phyloP scores from a whole-genome alignment of 805 yeast species.

The Nakazawaea sp. region DNA sequence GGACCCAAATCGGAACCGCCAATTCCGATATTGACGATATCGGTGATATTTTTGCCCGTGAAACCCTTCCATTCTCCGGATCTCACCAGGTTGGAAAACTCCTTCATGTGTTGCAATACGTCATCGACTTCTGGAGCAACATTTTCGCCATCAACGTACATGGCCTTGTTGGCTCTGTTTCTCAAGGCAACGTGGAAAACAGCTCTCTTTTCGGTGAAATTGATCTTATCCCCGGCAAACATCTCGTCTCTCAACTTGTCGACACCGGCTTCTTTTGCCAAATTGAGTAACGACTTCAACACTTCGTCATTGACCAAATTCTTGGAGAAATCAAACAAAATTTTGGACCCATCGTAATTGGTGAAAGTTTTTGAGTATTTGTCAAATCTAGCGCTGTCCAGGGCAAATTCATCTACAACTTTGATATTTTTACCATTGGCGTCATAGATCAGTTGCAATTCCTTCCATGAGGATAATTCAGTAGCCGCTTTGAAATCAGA shows the following conservation, averaged over 20 bases:
- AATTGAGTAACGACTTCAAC: constrained; percentile 53
- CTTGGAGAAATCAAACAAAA: constrained; percentile 92
- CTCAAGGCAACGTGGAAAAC: constrained; percentile 96
- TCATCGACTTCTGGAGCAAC: constrained; percentile 89
- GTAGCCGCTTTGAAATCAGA: constrained; percentile 53
- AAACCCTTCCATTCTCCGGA: constrained; percentile 96
- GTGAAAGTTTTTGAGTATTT: constrained; percentile 72
- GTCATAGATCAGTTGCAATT: constrained; percentile 66
- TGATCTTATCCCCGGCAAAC: constrained; percentile 91
- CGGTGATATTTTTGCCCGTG: constrained; percentile 90
- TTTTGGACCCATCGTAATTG: constrained; percentile 83
- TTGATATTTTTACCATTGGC: constrained; percentile 62
- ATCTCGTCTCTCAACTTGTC: constrained; percentile 82
- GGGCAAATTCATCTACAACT: constrained; percentile 70
- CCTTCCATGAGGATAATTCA: constrained; percentile 80
- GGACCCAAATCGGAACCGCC: constrained; percentile 99
- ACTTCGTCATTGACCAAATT: constrained; percentile 87
- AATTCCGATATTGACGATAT: constrained; percentile 95
- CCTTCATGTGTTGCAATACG: constrained; percentile 94
- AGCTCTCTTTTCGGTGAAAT: constrained; percentile 94
- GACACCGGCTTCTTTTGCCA: constrained; percentile 88
- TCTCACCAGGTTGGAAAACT: constrained; percentile 84
- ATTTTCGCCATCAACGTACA: constrained; percentile 85
- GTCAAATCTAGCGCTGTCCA: constrained; percentile 68
- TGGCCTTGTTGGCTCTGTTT: constrained; percentile 78